Percentiles rank a stretch among this genome's conserved stretches.
phyloP scores from a whole-genome alignment of 371 early-diverging fungal genomes.

The Apophysomyces trapeziformis region DNA sequence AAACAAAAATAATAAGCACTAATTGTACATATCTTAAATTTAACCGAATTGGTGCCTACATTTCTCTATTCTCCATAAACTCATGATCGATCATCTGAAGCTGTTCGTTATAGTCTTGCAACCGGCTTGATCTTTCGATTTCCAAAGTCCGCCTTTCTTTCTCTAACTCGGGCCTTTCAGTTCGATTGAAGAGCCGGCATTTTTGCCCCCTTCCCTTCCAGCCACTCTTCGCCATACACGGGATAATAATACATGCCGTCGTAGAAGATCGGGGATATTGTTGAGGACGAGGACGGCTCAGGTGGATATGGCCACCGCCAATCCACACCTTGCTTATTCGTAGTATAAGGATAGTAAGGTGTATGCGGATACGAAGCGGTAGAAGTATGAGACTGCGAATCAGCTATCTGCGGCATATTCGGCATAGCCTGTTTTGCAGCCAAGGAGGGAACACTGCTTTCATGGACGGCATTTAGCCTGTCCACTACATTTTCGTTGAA shows the following conservation, averaged over 20 bases:
- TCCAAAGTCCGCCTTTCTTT: slow-evolving; percentile 5
- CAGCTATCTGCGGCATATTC: not conserved
- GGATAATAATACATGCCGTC: slow-evolving; percentile 8
- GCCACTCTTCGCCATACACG: slow-evolving; percentile 5
- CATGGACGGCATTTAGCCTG: not conserved
- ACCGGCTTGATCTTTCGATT: slow-evolving; percentile 5
- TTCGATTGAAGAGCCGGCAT: not conserved
- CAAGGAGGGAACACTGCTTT: not conserved
- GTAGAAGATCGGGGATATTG: slow-evolving; percentile 1
- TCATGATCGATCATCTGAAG: slow-evolving; percentile 18
- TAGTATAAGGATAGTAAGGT: slow-evolving; percentile 5
- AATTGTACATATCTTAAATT: not conserved
- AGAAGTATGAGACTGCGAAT: not conserved
- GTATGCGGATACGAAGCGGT: not conserved
- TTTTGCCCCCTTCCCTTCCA: not conserved
- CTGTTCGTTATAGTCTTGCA: slow-evolving; percentile 14
- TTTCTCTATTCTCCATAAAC: slow-evolving; percentile 22
- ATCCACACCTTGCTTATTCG: not conserved
- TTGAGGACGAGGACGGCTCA: not conserved
- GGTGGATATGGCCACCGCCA: not conserved
- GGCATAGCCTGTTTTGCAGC: not conserved
- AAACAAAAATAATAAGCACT: not conserved
- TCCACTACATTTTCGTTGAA: not conserved
- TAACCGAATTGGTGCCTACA: slow-evolving; percentile 10
- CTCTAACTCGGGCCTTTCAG: not conserved